These are phyloP conservation scores for Gaertneriomyces sp. DNA, from an alignment of 192 early-diverging fungal species.

Conservation along the genomic window DNA sequence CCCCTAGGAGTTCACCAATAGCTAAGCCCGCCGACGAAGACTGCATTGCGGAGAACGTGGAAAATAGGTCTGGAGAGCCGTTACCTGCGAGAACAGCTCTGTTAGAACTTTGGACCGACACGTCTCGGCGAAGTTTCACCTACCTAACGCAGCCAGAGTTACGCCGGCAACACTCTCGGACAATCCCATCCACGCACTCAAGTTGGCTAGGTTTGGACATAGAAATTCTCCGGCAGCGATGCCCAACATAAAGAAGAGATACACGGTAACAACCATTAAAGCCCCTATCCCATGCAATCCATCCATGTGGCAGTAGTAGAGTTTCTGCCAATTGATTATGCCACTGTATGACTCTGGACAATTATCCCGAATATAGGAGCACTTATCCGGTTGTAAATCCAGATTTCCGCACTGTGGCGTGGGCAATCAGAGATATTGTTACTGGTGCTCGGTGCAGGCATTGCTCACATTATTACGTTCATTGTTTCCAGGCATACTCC, in stretches of 20 bases:
- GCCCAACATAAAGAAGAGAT: slow-evolving; percentile 23
- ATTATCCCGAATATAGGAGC: slow-evolving; percentile 50
- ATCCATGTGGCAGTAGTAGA: slow-evolving; percentile 57
- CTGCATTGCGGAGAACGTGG: slow-evolving; percentile 66
- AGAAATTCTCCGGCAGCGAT: slow-evolving; percentile 25
- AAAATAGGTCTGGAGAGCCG: slow-evolving; percentile 87
- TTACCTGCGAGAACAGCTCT: slow-evolving; percentile 62
- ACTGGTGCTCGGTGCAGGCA: no score
- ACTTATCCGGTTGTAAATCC: no score
- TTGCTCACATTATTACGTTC: no score
- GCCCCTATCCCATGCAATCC: slow-evolving; percentile 58
- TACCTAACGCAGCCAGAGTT: slow-evolving; percentile 49
- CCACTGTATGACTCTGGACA: slow-evolving; percentile 64
- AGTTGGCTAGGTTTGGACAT: slow-evolving; percentile 76
- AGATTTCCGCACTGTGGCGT: no score
- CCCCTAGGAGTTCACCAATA: slow-evolving; percentile 89
- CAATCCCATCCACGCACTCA: slow-evolving; percentile 68
- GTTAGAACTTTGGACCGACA: not conserved
- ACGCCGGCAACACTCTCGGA: slow-evolving; percentile 74
- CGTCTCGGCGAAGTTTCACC: not conserved
- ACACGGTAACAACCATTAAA: slow-evolving; percentile 25
- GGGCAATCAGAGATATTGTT: no score
- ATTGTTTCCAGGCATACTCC: no score
- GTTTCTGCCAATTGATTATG: slow-evolving; percentile 42
- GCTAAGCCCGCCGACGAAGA: slow-evolving; percentile 56